Evolutionary conservation across 192 early-diverging fungal genomes (phyloP).

Genomic region (Mortierella hygrophila): DNA sequence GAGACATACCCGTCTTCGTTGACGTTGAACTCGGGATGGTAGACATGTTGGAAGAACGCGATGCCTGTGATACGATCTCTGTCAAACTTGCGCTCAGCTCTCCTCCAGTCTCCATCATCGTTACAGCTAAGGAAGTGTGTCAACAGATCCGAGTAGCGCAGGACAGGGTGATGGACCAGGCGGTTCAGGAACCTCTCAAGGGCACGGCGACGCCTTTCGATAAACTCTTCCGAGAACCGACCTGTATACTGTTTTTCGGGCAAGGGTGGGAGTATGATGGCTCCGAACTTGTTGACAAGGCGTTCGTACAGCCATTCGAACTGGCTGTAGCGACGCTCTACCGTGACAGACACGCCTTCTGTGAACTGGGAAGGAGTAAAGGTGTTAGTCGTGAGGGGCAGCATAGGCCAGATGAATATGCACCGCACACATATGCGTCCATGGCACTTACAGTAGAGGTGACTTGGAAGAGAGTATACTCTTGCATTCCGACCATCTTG

Average conservation of each 20-base stretch:
- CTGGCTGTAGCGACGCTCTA: conserved; percentile 59
- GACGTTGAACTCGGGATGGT: conserved; percentile 61
- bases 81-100: conserved; percentile 57
- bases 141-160: conserved; percentile 59
- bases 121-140: conserved; percentile 61
- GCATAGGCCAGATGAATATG: not conserved
- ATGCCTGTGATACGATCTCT: conserved; percentile 54
- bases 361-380: conserved; percentile 28
- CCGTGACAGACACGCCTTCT: conserved; percentile 54
- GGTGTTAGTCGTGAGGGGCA: not conserved
- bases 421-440: not conserved
- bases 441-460: conserved; percentile 49
- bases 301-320: conserved; percentile 60
- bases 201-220: conserved; percentile 54
- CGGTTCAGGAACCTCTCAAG: conserved; percentile 58
- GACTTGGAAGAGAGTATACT: conserved; percentile 59
- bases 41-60: conserved; percentile 60
- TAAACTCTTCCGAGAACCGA: conserved; percentile 60
- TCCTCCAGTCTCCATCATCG: conserved; percentile 57
- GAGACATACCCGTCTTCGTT: conserved; percentile 56
- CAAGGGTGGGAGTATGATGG: conserved; percentile 52
- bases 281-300: conserved; percentile 54
- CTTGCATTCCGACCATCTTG: conserved; percentile 60
- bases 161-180: conserved; percentile 58
- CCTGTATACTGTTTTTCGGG: conserved; percentile 62